Evolutionary conservation across 306 rosid genomes (phyloP).

Genomic region (Vigna reflexopilosa): DNA sequence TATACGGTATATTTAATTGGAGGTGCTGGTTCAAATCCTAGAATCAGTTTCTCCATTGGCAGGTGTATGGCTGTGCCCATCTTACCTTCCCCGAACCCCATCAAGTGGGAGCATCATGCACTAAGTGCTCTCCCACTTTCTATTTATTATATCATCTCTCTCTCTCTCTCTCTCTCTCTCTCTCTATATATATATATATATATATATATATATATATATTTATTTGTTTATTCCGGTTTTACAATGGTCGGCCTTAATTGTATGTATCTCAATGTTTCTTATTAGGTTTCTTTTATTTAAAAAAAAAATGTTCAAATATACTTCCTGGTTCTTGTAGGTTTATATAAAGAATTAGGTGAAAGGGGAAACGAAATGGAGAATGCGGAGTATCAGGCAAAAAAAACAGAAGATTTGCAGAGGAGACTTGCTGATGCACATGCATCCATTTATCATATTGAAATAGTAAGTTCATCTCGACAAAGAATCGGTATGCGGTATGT

Average conservation of each 20-base stretch:
- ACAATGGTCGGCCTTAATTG: not conserved
- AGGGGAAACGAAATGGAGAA: conserved; percentile 94
- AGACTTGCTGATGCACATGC: conserved; percentile 82
- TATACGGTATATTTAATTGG: conserved; percentile 26
- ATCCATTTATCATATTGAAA: conserved; percentile 85
- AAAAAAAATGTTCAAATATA: not conserved
- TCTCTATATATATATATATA: no score
- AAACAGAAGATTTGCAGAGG: conserved; percentile 70
- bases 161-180: no score
- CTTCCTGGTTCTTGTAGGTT: conserved; percentile 58
- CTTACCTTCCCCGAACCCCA: not conserved
- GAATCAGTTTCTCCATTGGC: not conserved
- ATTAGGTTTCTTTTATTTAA: not conserved
- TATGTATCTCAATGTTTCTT: conserved; percentile 30
- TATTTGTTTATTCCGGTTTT: not conserved
- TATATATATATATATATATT: no score
- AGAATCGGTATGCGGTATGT: conserved; percentile 25
- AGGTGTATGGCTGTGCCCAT: not conserved
- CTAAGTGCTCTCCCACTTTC: not conserved
- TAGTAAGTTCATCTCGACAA: conserved; percentile 60
- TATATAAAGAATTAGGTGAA: conserved; percentile 89
- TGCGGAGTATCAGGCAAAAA: conserved; percentile 73
- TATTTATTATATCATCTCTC: not conserved
- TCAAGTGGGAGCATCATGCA: not conserved
- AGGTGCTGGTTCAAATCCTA: not conserved